Evolutionary conservation across 2,329 filamentous ascomycete genomes (phyloP).

Genomic region (Neoscytalidium dimidiatum): DNA sequence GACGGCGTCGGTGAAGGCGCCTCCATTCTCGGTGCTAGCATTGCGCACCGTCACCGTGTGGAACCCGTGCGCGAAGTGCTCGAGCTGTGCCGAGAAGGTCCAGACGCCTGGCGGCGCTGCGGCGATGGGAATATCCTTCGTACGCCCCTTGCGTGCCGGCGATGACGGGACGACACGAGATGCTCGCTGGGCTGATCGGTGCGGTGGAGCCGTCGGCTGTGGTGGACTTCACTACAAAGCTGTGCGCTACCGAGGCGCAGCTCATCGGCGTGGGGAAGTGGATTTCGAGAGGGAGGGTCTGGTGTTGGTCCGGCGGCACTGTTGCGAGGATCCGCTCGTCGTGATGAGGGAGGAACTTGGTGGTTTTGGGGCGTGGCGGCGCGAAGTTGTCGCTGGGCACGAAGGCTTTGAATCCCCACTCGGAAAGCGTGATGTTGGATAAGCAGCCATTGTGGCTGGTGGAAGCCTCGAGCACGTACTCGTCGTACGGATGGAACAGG

Average conservation of each 20-base stretch:
- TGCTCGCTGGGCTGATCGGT: background rate
- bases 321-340: constrained; percentile 40
- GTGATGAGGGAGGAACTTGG: background rate
- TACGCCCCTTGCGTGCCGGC: constrained; percentile 46
- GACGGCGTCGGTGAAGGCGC: background rate
- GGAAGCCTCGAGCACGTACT: background rate
- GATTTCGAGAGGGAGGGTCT: constrained; percentile 46
- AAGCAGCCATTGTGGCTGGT: background rate
- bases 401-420: background rate
- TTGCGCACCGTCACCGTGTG: background rate
- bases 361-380: background rate
- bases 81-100: background rate
- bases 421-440: background rate
- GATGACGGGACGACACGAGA: background rate
- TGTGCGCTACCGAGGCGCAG: constrained; percentile 54
- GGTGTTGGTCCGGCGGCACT: background rate
- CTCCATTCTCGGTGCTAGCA: constrained; percentile 21
- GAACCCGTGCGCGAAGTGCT: background rate
- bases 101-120: background rate
- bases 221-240: constrained; percentile 55
- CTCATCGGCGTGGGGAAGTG: constrained; percentile 64
- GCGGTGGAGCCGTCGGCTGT: constrained; percentile 45
- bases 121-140: background rate
- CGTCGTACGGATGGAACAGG: background rate
- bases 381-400: background rate